Evolutionary conservation across 1,284 basidiomycete species (phyloP).

Genomic region (Ganoderma resinaceum): DNA sequence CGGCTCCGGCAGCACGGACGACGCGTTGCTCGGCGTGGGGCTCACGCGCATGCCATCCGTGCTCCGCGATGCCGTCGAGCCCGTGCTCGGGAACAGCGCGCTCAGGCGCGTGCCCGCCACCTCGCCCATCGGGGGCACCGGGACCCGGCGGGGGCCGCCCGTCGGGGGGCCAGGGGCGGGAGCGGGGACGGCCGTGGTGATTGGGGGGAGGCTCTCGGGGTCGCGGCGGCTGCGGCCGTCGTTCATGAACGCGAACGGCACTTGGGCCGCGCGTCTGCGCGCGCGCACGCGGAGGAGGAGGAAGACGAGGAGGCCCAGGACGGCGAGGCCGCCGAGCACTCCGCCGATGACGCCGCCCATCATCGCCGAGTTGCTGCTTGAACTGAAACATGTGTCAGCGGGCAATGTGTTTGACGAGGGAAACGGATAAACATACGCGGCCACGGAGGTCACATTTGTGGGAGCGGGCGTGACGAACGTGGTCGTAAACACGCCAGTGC

Average conservation of each 20-base stretch:
- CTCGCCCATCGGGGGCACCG: neutral
- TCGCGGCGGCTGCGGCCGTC: neutral
- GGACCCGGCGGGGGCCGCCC: neutral
- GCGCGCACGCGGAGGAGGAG: conserved; percentile 31
- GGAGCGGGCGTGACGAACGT: conserved; percentile 13
- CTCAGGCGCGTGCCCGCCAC: neutral
- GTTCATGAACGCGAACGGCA: neutral
- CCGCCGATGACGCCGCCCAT: conserved; percentile 31
- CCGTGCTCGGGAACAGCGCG: neutral
- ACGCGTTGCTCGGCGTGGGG: neutral
- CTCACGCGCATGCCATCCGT: neutral
- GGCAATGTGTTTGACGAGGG: too few species aligned
- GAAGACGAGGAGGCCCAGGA: conserved; percentile 26
- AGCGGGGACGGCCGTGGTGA: too few species aligned
- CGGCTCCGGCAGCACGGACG: neutral
- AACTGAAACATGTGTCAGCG: neutral
- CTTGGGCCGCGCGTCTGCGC: conserved; percentile 20
- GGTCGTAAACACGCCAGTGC: conserved; percentile 17
- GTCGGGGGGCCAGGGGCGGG: neutral
- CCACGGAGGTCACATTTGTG: neutral
- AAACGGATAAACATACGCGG: conserved; percentile 5
- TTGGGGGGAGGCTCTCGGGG: neutral
- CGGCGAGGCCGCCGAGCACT: conserved; percentile 23
- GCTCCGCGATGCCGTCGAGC: neutral
- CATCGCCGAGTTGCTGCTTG: conserved; percentile 9